Base-by-base conservation (phyloP, 1,284 basidiomycete genomes). In the Golubevia pallescens region DNA sequence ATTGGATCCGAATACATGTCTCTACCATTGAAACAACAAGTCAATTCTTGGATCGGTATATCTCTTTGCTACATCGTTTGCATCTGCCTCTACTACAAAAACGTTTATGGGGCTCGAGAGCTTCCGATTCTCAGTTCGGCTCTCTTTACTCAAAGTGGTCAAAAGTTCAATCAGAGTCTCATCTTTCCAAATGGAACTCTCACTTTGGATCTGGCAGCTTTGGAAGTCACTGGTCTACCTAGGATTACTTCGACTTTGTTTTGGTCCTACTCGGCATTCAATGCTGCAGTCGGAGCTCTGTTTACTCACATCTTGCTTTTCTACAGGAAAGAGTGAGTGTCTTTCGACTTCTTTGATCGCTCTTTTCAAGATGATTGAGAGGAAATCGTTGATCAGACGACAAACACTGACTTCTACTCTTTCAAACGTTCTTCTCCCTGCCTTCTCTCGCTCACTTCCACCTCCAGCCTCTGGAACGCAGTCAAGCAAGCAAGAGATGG, bases 401-500 rank as follows among this genome's bases (percentile, higher is more conserved):
- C 3, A 38, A 38, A 38, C 10, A 10, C 34, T 38, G 34, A 38
- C 34, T 10, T 38, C 34, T 38, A 10, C 34, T 38, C 10, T 38
- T 10, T 38, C 34, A 4, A 38, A 38, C 34, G 34, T 38, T 38
- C 34, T 38, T 38, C 34, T 38, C 34, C n/a, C n/a, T n/a, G n/a
- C n/a, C n/a, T n/a, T n/a, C n/a, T n/a, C n/a, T n/a, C n/a, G n/a
- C n/a, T n/a, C n/a, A n/a, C n/a, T n/a, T n/a, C n/a, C 75, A 16
- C 48, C 75, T 21, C 66, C 74, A 0, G 62, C 60, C 61, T 76
- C 69, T n/a, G n/a, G n/a, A n/a, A n/a, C 0, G 88, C 89, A 0
- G 88, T 91, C 82, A 89, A 87, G 70, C 86, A 88, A 58, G 87
- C 88, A 1, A 86, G 87, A 19, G 73, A 74, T 8, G 87, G 87